Base-by-base conservation (phyloP, 495 filamentous ascomycete genomes). In the Entonaema liquescens region DNA sequence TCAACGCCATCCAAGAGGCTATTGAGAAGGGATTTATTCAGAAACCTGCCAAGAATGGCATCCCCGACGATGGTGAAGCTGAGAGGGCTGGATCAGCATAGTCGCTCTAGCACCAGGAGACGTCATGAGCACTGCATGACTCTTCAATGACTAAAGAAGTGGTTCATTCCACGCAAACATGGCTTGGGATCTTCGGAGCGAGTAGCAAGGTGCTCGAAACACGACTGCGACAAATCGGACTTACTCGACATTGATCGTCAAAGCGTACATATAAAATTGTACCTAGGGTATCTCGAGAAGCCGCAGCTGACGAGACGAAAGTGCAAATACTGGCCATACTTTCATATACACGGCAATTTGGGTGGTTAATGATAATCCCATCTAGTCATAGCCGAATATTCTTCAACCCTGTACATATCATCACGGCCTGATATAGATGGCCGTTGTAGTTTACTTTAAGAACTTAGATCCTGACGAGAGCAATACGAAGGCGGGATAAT, bases 1-100 rank as follows among this genome's bases (percentile, higher is more conserved):
- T 71, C 33, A 31, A 71, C 59, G 80, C 71, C 0, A 77, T 84
- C 53, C 53, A 70, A 61, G 28, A 66, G 8, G 79, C 79, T 13
- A 50, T 59, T 17, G 12, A 23, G 2, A 73, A 74, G 49, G 78
- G 78, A 0, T 75, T 81, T 50, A 57, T 82, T 12, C 65, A 29
- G 2, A 28, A 68, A 21, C 77, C 80, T 5, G 72, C 53, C 49
- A 63, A 71, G 12, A 75, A 77, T 50, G 78, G 73, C 3, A 70
- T 67, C 28, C 72, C 78, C 9, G 57, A 65, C n/a, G 64, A 77
- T 36, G 73, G 75, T 6, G 69, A 59, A 19, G 55, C 42, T 31
- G 65, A 66, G 38, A 47, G 42, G 42, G 42, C 19, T 47, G 42
- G 42, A 23, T 47, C 23, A 29, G n/a, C 23, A 12, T 26, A 29